Conservation (phyloP, 129 eudicot species). For the Saussurea involucrata region DNA sequence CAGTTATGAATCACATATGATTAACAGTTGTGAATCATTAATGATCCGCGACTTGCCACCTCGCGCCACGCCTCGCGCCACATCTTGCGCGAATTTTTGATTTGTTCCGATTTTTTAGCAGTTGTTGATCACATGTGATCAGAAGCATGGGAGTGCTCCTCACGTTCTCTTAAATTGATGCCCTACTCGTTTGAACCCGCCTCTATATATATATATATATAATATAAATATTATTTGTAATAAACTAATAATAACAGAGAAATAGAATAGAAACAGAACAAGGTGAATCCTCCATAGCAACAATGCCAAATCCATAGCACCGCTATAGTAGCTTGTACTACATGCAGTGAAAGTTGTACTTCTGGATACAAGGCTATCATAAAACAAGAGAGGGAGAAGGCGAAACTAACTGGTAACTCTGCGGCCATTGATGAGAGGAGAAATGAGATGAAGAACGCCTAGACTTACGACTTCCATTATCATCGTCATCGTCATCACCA, state of each 20-base stretch:
- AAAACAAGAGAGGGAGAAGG: conserved; percentile 6
- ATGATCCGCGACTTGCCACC: too few species aligned
- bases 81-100: too few species aligned
- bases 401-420: conserved; percentile 32
- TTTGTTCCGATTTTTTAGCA: too few species aligned
- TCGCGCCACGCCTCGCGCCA: too few species aligned
- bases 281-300: neutral
- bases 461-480: conserved; percentile 12
- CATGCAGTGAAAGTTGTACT: neutral
- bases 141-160: too few species aligned
- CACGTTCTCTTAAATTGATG: too few species aligned
- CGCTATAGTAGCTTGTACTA: conserved; percentile 1
- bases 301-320: neutral
- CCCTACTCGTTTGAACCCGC: too few species aligned
- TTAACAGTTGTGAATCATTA: too few species aligned
- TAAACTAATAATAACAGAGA: neutral
- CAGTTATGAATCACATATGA: too few species aligned
- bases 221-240: too few species aligned
- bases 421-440: conserved; percentile 38
- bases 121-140: too few species aligned
- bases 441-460: conserved; percentile 24
- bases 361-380: neutral
- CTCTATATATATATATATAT: too few species aligned
- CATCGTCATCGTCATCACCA: neutral
- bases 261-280: neutral